Evolutionary conservation across 1,284 basidiomycete species (phyloP), one percentile per base, ranked within the genome.

Genomic region (Pseudozyma tsukubaensis): DNA sequence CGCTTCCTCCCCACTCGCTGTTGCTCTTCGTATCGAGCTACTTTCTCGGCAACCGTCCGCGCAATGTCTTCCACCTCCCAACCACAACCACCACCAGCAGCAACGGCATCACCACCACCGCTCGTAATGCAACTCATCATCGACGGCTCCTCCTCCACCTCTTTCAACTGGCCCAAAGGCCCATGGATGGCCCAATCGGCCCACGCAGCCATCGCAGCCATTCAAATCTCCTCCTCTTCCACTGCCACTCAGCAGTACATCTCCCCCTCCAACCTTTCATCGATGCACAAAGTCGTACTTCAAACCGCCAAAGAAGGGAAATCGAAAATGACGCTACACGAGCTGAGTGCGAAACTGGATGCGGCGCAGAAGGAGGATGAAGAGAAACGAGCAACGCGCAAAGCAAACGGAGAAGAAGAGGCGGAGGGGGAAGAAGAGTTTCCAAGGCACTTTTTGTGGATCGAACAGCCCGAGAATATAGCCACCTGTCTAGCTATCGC

Each of bases 121-220:
- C 55, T 83, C 4, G 80, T 84, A 14, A 84, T 84, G 82, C 82
- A 84, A 57, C 59, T 84, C 47, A 79, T 84, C 50, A 65, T 84
- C 49, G 78, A 81, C 64, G 52, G 55, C 14, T 37, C 50, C 9
- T 49, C 47, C 7, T 36, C 65, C 0, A 24, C 60, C 35, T 19
- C 53, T 4, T 32, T 86, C 58, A 86, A 85, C 16, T 89, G 89
- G 89, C 86, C 87, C 4, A 83, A 86, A n/a, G 88, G 89, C 3
- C 88, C 88, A 4, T 85, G 89, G 59, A 88, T 89, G 87, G 87
- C 88, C 0, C 88, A 89, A 71, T 85, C 85, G 0, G 88, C 89
- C 0, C 88, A 89, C 70, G 88, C 88, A 1, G 86, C 88, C 9
- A 85, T 87, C 4, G 88, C 88, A 4, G 72, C 64, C 43, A 68